Conservation (phyloP, 2,329 filamentous ascomycete genomes). For the Didymella exigua region DNA sequence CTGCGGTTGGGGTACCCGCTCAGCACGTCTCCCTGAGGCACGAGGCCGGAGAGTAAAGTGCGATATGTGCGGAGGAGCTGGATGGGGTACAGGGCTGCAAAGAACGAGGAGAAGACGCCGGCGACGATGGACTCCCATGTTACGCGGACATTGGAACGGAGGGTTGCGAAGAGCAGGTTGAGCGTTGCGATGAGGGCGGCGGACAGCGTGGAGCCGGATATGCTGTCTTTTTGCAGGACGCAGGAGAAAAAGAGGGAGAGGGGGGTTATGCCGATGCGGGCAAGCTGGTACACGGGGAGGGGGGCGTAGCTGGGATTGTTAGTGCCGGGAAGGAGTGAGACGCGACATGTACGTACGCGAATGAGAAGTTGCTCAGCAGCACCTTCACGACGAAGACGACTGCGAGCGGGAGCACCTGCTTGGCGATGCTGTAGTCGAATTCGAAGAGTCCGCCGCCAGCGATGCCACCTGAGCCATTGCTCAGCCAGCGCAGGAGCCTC, state of each 20-base stretch:
- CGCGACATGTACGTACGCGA: conserved; percentile 50
- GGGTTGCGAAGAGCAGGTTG: conserved; percentile 57
- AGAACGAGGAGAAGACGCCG: conserved; percentile 59
- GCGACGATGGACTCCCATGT: conserved; percentile 59
- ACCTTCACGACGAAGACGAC: conserved; percentile 58
- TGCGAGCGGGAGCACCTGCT: conserved; percentile 56
- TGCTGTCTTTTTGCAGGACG: conserved; percentile 53
- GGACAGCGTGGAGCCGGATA: conserved; percentile 57
- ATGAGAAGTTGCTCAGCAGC: conserved; percentile 60
- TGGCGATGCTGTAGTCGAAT: conserved; percentile 56
- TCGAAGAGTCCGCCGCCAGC: conserved; percentile 61
- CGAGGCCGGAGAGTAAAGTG: conserved; percentile 51
- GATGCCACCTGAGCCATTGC: conserved; percentile 54
- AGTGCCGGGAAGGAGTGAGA: background rate
- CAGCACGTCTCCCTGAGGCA: conserved; percentile 54
- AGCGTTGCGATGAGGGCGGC: conserved; percentile 58
- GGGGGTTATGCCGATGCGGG: conserved; percentile 58
- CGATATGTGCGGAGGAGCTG: conserved; percentile 58
- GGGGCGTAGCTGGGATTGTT: conserved; percentile 53
- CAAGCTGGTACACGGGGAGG: conserved; percentile 59
- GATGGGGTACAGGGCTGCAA: conserved; percentile 59
- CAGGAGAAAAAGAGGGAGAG: conserved; percentile 57
- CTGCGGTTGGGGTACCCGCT: conserved; percentile 43
- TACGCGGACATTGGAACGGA: conserved; percentile 54
- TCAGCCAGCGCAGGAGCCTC: conserved; percentile 46